A percentile compares a stretch with the other conserved stretches of the same genome.
Conservation (phyloP, 495 filamentous ascomycete species). For the Hypomontagnella submonticulosa region DNA sequence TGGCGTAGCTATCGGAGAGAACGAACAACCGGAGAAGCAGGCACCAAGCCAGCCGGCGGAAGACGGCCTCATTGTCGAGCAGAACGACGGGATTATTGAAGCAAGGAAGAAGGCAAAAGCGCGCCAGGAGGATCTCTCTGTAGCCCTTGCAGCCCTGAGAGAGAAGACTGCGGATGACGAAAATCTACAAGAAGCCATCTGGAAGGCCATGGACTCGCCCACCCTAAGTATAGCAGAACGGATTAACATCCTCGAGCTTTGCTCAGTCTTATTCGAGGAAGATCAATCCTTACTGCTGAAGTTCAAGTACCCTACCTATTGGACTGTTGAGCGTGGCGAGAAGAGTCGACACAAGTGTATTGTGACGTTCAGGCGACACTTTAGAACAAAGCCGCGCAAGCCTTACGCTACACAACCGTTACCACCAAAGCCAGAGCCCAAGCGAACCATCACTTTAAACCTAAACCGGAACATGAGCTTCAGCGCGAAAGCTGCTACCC, state of each 20-base stretch:
- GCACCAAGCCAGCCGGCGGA: constrained; percentile 44
- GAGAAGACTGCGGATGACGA: constrained; percentile 71
- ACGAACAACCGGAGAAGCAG: constrained; percentile 44
- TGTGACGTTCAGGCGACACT: constrained; percentile 48
- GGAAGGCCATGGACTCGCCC: constrained; percentile 79
- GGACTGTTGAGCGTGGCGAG: constrained; percentile 67
- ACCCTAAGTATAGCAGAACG: constrained; percentile 75
- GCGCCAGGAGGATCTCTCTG: constrained; percentile 78
- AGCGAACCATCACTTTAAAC: constrained; percentile 47
- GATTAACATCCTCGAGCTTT: constrained; percentile 80
- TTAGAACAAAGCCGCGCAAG: constrained; percentile 48
- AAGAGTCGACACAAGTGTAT: constrained; percentile 41
- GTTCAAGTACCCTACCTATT: constrained; percentile 77
- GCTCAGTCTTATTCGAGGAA: constrained; percentile 75
- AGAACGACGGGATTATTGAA: constrained; percentile 69
- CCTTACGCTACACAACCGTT: constrained; percentile 30
- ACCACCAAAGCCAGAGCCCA: constrained; percentile 45
- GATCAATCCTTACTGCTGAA: constrained; percentile 69
- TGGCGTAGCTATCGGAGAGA: constrained; percentile 79
- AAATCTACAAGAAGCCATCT: constrained; percentile 74
- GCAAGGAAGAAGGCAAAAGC: constrained; percentile 74
- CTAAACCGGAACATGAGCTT: constrained; percentile 37
- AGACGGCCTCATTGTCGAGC: constrained; percentile 82
- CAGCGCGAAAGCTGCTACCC: constrained; percentile 31
- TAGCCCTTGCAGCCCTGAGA: constrained; percentile 79